Conservation (phyloP, 192 early-diverging fungal species). For the Pilobolus umbonatus region DNA sequence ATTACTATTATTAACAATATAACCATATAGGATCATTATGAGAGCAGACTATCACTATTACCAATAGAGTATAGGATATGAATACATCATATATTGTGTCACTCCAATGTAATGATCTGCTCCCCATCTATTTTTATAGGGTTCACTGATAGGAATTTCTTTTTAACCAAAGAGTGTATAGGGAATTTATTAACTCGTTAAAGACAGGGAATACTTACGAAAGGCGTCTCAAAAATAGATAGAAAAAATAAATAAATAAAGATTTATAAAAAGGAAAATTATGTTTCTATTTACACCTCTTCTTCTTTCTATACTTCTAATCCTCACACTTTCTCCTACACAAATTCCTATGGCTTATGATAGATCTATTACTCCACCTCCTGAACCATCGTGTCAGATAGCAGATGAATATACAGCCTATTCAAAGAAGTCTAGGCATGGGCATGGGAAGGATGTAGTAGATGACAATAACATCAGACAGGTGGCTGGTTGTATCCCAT, state of each 20-base stretch:
- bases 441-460: slow-evolving; percentile 16
- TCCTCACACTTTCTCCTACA: background rate
- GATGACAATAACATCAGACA: slow-evolving; percentile 25
- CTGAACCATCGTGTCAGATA: background rate
- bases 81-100: no score
- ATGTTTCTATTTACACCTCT: background rate
- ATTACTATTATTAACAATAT: no score
- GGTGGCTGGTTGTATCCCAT: slow-evolving; percentile 51
- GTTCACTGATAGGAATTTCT: no score
- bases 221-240: no score
- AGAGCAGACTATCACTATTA: no score
- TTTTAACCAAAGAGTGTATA: no score
- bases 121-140: no score
- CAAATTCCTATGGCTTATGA: background rate
- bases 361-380: slow-evolving; percentile 15
- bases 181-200: no score
- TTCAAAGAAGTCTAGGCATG: slow-evolving; percentile 23
- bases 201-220: no score
- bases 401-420: slow-evolving; percentile 17
- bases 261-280: background rate
- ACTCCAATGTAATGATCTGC: no score
- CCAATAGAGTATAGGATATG: no score
- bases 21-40: no score
- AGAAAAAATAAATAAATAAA: background rate
- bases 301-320: background rate